A percentile compares a stretch with the other conserved stretches of the same genome.
Conservation (phyloP, 1,284 basidiomycete genomes). For the Cystobasidiaceae sp. region DNA sequence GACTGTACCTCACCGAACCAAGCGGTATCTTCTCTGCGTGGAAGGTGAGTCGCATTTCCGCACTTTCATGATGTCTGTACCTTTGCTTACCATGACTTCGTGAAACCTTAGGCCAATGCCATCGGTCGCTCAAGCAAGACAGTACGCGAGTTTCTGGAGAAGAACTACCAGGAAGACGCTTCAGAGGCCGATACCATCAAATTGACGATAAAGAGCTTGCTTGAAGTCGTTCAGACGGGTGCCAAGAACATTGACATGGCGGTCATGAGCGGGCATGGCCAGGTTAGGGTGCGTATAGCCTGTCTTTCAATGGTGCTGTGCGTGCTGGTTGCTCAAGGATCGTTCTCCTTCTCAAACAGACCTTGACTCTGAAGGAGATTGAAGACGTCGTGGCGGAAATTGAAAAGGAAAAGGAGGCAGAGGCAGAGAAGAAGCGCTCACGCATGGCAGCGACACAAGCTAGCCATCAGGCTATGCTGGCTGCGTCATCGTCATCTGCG, state of each 20-base stretch:
- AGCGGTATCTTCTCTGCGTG: conserved; percentile 97
- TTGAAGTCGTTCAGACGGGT: conserved; percentile 98
- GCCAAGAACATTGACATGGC: conserved; percentile 99
- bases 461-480: conserved; percentile 72
- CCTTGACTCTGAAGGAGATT: conserved; percentile 76
- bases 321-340: not conserved
- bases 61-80: conserved; percentile 1
- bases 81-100: conserved; percentile 4
- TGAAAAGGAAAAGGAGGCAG: conserved; percentile 92
- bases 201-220: conserved; percentile 86
- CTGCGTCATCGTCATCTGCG: not conserved
- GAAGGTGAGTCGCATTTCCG: conserved; percentile 63
- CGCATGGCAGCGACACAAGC: conserved; percentile 72
- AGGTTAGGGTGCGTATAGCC: conserved; percentile 64
- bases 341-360: conserved; percentile 52
- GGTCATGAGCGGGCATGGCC: conserved; percentile 88
- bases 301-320: not conserved
- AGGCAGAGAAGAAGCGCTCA: conserved; percentile 78
- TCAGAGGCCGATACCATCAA: conserved; percentile 85
- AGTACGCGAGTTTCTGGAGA: conserved; percentile 96
- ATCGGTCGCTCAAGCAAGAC: conserved; percentile 98
- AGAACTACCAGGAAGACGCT: conserved; percentile 92
- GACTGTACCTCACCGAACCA: conserved; percentile 94
- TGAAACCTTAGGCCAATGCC: conserved; percentile 70
- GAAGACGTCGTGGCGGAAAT: conserved; percentile 85